Base-by-base conservation (phyloP, 805 yeast genomes). In the Pichia phayaonensis region DNA sequence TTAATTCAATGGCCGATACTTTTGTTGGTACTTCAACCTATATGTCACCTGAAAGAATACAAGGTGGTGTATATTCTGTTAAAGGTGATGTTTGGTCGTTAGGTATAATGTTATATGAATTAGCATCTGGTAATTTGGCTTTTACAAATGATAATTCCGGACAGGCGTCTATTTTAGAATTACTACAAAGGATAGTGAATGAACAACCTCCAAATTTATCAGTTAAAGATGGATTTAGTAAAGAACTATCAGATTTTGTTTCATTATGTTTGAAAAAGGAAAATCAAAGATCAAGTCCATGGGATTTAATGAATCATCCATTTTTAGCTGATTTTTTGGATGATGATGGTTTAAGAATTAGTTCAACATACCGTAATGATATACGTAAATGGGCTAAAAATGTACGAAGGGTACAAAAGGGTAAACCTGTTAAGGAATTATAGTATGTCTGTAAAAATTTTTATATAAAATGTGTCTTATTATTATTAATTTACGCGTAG, bases 21-120 rank as follows among this genome's bases (percentile, higher is more conserved):
- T 94, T 94, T 72, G 98, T 94, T 11, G 99, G 99, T 1, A 94
- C 99, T 0, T 89, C 97, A 1, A 89, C 95, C 0, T 94, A 94
- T 64, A 94, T 94, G 95, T 86, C 96, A 1, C 99, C 99, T 0
- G 99, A 94, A 61, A 76, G 99, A 55, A 92, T 94, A 49, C 96
- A 90, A 68, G 99, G 99, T 20, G 88, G 87, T 42, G 83, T 84
- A 11, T 94, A 94, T 68, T 86, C 96, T 10, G 84, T 90, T n/a
- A 90, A 90, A 58, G 92, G 96, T 39, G 99, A 94, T 65, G 92
- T 94, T 13, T 94, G 99, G 99, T 89, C 97, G 0, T 70, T 90
- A 57, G 99, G 99, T 1, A 72, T 94, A 43, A 86, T 90, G 83
- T 72, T 94, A 40, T 80, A 88, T 46, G 98, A 94, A 65, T 72